phyloP scores from a whole-genome alignment of 2,329 filamentous ascomycete species.

The Neonectria hederae region DNA sequence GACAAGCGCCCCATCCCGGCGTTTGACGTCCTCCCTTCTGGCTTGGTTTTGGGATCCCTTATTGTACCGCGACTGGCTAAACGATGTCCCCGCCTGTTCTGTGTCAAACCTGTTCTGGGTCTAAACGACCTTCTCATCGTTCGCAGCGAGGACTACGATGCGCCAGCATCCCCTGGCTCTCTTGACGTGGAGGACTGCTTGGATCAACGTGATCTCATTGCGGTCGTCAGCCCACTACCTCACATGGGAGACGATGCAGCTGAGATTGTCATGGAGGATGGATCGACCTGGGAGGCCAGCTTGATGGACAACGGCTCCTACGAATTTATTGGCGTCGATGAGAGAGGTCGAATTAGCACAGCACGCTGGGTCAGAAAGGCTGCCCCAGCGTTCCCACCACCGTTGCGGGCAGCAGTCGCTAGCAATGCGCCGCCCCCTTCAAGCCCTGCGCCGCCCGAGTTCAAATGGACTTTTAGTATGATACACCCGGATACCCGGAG shows the following conservation, averaged over 20 bases:
- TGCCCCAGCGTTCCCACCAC: constrained; percentile 34
- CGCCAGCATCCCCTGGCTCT: constrained; percentile 34
- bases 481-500: constrained; percentile 74
- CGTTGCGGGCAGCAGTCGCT: constrained; percentile 20
- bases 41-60: constrained; percentile 63
- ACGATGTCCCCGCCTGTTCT: constrained; percentile 71
- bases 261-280: constrained; percentile 74
- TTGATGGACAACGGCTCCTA: constrained; percentile 66
- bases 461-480: constrained; percentile 79
- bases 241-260: constrained; percentile 60
- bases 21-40: constrained; percentile 78
- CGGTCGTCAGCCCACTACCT: constrained; percentile 71
- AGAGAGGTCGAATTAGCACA: constrained; percentile 66
- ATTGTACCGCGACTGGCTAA: constrained; percentile 68
- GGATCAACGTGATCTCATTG: constrained; percentile 66
- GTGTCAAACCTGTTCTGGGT: constrained; percentile 69
- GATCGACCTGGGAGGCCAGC: constrained; percentile 65
- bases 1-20: constrained; percentile 71
- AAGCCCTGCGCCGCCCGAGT: constrained; percentile 49
- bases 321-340: constrained; percentile 71
- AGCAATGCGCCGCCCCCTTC: constrained; percentile 37
- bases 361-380: constrained; percentile 74
- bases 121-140: constrained; percentile 77
- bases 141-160: constrained; percentile 72
- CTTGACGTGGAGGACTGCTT: constrained; percentile 58